A percentile compares a stretch with the other conserved stretches of the same genome.
phyloP scores from a whole-genome alignment of 2,329 filamentous ascomycete species.

The Elsinoe batatas region DNA sequence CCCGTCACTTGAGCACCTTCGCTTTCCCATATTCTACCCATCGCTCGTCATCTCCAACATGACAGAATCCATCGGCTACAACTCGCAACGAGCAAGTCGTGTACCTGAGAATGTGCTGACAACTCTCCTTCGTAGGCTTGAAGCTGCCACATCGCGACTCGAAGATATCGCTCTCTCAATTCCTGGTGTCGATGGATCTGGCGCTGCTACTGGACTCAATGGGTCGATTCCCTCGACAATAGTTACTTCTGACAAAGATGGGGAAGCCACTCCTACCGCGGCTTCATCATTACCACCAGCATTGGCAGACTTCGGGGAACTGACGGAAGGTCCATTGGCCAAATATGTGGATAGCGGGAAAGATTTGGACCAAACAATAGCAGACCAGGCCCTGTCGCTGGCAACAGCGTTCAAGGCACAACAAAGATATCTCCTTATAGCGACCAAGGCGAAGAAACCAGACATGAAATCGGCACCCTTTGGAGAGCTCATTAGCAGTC shows the following conservation, averaged over 20 bases:
- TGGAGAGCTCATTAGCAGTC: conserved; percentile 72
- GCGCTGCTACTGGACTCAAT: not conserved
- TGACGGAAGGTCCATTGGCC: conserved; percentile 64
- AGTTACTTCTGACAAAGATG: conserved; percentile 16
- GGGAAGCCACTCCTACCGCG: conserved; percentile 25
- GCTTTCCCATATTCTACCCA: conserved; percentile 12
- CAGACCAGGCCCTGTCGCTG: conserved; percentile 43
- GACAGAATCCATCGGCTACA: conserved; percentile 7
- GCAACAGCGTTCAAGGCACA: conserved; percentile 68
- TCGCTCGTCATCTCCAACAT: not conserved
- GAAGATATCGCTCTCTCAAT: conserved; percentile 88
- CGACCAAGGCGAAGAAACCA: conserved; percentile 87
- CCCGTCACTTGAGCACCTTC: not conserved
- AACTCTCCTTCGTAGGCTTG: conserved; percentile 56
- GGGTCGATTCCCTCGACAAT: conserved; percentile 8
- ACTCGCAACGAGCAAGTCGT: conserved; percentile 10
- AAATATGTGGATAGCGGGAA: conserved; percentile 70
- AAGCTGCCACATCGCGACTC: conserved; percentile 89
- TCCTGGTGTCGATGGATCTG: conserved; percentile 43
- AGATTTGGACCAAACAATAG: conserved; percentile 53
- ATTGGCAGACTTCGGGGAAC: conserved; percentile 78
- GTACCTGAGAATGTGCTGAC: conserved; percentile 38
- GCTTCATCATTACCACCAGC: conserved; percentile 54
- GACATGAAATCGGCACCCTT: conserved; percentile 60
- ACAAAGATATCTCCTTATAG: conserved; percentile 76